Conservation (phyloP, 208 protist genomes). For the Crithidia mellificae region DNA sequence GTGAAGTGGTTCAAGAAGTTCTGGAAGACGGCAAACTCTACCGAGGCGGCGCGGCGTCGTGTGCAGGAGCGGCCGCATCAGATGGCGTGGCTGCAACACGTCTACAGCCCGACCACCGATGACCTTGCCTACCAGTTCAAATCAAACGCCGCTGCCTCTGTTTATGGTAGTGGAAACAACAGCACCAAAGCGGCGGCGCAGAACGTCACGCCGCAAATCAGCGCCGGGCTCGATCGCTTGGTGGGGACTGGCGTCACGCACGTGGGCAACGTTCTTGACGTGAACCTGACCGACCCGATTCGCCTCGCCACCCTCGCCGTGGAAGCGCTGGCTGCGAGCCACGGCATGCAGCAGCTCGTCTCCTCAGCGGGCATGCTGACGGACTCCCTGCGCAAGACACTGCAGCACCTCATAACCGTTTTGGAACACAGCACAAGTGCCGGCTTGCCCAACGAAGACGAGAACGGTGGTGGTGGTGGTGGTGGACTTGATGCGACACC, state of each 20-base stretch:
- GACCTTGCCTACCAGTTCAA: constrained; percentile 21
- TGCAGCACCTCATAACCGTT: constrained; percentile 32
- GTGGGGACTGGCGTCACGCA: constrained; percentile 22
- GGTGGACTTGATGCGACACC: neutral
- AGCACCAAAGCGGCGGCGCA: neutral
- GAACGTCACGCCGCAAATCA: constrained; percentile 1
- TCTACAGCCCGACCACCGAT: constrained; percentile 10
- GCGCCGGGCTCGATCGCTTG: constrained; percentile 10
- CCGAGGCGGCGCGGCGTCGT: constrained; percentile 22
- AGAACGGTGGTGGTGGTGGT: too few species aligned
- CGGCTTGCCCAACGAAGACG: too few species aligned
- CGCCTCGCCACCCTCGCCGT: constrained; percentile 35
- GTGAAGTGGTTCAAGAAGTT: constrained; percentile 38
- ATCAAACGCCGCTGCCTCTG: neutral
- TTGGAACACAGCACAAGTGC: constrained; percentile 5
- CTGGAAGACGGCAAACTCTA: constrained; percentile 11
- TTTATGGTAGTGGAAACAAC: neutral
- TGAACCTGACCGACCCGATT: constrained; percentile 36
- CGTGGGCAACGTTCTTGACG: constrained; percentile 25
- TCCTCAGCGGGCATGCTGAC: constrained; percentile 34
- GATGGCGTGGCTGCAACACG: constrained; percentile 25
- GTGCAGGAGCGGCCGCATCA: constrained; percentile 22
- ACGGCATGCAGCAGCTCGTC: constrained; percentile 39
- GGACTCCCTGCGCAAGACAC: constrained; percentile 26
- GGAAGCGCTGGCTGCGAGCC: constrained; percentile 28